phyloP scores from a whole-genome alignment of 768 basidiomycete genomes.

The Phylloporus scabripes region DNA sequence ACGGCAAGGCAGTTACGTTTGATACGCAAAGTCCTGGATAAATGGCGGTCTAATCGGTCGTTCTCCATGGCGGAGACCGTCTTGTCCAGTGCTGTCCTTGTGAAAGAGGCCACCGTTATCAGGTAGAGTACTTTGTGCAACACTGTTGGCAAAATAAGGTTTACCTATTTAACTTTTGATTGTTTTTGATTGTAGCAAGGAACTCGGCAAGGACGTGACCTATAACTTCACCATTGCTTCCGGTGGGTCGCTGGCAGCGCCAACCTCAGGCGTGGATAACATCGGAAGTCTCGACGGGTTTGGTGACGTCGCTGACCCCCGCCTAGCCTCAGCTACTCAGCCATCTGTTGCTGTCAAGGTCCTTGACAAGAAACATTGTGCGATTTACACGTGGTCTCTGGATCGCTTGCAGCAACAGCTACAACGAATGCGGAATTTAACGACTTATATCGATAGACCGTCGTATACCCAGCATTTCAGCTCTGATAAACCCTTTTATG shows the following conservation, averaged over 20 bases:
- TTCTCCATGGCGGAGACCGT: conserved; percentile 93
- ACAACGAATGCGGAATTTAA: conserved; percentile 89
- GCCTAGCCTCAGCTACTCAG: conserved; percentile 64
- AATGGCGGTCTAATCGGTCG: conserved; percentile 78
- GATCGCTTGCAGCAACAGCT: conserved; percentile 85
- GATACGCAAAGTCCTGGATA: conserved; percentile 75
- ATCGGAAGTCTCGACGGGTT: conserved; percentile 87
- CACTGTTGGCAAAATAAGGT: neutral
- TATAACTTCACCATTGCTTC: conserved; percentile 94
- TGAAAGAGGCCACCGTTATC: conserved; percentile 95
- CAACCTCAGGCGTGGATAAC: conserved; percentile 77
- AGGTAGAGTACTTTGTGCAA: conserved; percentile 41
- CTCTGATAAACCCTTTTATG: conserved; percentile 89
- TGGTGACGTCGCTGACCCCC: conserved; percentile 86
- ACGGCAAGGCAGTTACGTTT: conserved; percentile 75
- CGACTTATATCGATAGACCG: conserved; percentile 85
- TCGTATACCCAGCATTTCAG: conserved; percentile 94
- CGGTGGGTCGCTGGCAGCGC: conserved; percentile 70
- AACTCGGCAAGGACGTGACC: conserved; percentile 78
- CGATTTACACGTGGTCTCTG: conserved; percentile 89
- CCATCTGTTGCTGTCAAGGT: conserved; percentile 89
- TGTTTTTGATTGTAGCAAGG: conserved; percentile 50
- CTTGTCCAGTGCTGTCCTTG: conserved; percentile 72
- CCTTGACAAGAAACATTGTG: conserved; percentile 79
- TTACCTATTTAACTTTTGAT: conserved; percentile 7